Conservation (phyloP, 306 rosid species). For the Vigna mungo region DNA sequence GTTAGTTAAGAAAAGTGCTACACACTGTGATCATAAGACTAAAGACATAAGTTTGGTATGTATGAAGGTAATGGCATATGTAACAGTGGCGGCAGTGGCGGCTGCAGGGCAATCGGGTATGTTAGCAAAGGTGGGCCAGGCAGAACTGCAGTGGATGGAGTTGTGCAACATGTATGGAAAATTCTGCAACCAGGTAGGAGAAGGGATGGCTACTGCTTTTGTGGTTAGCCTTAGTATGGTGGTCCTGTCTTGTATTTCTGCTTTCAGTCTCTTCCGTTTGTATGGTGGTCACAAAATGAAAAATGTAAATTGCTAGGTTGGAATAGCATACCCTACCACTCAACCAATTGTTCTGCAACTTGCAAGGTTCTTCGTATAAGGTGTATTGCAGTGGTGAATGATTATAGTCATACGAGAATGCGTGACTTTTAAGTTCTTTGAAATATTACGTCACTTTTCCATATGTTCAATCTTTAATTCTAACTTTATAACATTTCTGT, state of each 20-base stretch:
- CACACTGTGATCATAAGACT: not conserved
- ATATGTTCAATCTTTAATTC: no score
- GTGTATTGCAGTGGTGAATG: conserved; percentile 37
- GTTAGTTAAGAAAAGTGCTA: not conserved
- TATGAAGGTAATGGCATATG: conserved; percentile 77
- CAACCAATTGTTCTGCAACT: conserved; percentile 33
- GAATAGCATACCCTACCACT: conserved; percentile 23
- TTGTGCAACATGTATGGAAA: conserved; percentile 77
- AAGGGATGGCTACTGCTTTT: conserved; percentile 74
- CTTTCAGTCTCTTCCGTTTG: conserved; percentile 87
- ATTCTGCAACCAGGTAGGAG: conserved; percentile 88
- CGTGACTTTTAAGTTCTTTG: no score
- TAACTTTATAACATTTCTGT: no score
- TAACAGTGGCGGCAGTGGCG: conserved; percentile 70
- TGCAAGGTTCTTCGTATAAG: conserved; percentile 1
- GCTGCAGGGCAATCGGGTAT: conserved; percentile 70
- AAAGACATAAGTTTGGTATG: conserved; percentile 6
- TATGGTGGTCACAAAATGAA: conserved; percentile 65
- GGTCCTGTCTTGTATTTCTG: conserved; percentile 72
- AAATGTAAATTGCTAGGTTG: conserved; percentile 55
- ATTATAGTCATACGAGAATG: conserved; percentile 26
- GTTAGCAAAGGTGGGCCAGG: conserved; percentile 79
- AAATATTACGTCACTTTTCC: no score
- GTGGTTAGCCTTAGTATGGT: conserved; percentile 72
- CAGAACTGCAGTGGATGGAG: conserved; percentile 86